Conservation (phyloP, 140 eudicot genomes). For the Bidens hawaiensis region DNA sequence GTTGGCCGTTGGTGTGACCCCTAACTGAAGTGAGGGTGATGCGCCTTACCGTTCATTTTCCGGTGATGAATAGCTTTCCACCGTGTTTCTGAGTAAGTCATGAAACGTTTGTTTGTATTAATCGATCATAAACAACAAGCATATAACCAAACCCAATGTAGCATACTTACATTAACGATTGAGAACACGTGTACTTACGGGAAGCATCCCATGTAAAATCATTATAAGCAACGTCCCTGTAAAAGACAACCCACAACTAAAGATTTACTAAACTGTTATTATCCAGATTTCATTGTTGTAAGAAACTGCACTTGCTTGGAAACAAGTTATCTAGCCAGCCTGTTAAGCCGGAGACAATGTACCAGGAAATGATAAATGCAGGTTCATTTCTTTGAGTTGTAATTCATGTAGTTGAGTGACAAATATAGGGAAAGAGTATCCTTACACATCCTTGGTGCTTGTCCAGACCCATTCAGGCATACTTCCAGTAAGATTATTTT, state of each 20-base stretch:
- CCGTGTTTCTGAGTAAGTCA: constrained; percentile 48
- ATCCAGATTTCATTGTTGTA: too few relatives aligned
- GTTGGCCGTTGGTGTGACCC: not conserved
- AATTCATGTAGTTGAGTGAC: not conserved
- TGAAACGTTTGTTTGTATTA: constrained; percentile 10
- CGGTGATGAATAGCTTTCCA: constrained; percentile 56
- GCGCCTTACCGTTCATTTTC: constrained; percentile 38
- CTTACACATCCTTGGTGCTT: constrained; percentile 56
- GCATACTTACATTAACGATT: too few relatives aligned
- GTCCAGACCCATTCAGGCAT: constrained; percentile 56
- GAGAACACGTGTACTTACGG: constrained; percentile 34
- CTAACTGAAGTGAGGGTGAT: constrained; percentile 1
- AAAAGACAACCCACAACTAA: too few relatives aligned
- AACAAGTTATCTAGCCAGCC: too few relatives aligned
- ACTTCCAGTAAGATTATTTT: constrained; percentile 56
- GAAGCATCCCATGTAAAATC: constrained; percentile 43
- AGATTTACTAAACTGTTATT: too few relatives aligned
- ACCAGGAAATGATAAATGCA: too few relatives aligned
- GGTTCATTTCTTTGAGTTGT: too few relatives aligned
- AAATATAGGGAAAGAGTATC: not conserved
- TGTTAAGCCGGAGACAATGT: too few relatives aligned
- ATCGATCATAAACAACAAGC: too few relatives aligned
- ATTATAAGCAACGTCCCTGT: constrained; percentile 68
- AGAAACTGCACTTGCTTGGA: too few relatives aligned
- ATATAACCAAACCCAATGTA: not conserved